Conservation (phyloP, 2,329 filamentous ascomycete genomes). For the Zasmidium cellare region DNA sequence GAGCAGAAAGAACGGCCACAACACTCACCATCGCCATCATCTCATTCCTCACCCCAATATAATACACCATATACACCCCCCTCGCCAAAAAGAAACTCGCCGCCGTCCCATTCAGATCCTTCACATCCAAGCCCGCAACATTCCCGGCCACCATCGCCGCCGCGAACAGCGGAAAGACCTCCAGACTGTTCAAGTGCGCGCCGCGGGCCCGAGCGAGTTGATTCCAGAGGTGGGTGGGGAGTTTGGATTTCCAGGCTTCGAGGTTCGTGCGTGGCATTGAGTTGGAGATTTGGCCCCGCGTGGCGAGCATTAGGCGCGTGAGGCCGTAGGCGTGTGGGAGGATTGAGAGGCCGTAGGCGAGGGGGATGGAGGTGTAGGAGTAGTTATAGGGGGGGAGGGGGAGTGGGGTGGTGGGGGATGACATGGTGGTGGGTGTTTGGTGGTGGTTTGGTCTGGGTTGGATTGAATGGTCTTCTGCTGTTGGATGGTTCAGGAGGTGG, state of each 20-base stretch:
- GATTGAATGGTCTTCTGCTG: no score
- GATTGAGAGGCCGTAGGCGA: conserved; percentile 25
- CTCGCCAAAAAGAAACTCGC: conserved; percentile 24
- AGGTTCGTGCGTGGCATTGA: conserved; percentile 29
- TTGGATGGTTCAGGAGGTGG: no score
- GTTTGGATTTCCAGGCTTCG: conserved; percentile 26
- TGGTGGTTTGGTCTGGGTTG: no score
- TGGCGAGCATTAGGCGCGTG: conserved; percentile 26
- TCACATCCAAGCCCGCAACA: conserved; percentile 19
- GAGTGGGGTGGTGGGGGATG: neutral
- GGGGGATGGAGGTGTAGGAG: conserved; percentile 25
- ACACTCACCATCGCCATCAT: conserved; percentile 20
- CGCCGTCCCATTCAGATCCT: conserved; percentile 24
- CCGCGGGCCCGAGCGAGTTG: conserved; percentile 25
- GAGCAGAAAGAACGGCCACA: neutral
- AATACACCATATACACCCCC: conserved; percentile 24
- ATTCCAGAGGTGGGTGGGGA: conserved; percentile 25
- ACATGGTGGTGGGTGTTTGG: neutral
- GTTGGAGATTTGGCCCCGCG: conserved; percentile 21
- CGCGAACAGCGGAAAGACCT: conserved; percentile 43
- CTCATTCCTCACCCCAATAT: conserved; percentile 24
- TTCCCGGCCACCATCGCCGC: conserved; percentile 36
- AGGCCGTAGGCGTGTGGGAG: conserved; percentile 26
- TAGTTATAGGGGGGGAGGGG: conserved; percentile 20
- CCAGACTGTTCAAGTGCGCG: conserved; percentile 50